Evolutionary conservation across 1,139 yeast species (phyloP), one percentile per base, ranked within the genome.

Genomic region (Pneumocystis murina): DNA sequence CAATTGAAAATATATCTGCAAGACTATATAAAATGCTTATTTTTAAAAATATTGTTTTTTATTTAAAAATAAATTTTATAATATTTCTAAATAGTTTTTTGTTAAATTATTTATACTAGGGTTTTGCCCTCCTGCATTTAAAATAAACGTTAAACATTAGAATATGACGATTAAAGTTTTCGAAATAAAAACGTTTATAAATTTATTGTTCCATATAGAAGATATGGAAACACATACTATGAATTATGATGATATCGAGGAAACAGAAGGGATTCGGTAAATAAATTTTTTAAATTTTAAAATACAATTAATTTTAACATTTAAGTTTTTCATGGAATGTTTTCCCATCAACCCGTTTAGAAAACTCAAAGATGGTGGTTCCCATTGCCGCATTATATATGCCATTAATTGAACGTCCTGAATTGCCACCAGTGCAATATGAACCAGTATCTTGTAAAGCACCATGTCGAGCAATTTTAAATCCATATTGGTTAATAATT

Each of bases 381-480:
- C 98, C 99, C 20, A 85, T 94, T 41, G 96, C 97, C 57, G 87
- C 96, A 66, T 78, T 92, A 68, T 92, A 91, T 78, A 90, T 97
- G 17, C 99, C 99, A 16, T 81, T 94, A 71, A 84, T 87, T 73
- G 83, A 82, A 66, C 82, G 90, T 70, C 86, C 86, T 66, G 92
- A 86, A 69, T 78, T 91, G 68, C 86, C 92, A 24, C 77, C 87
- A 63, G 92, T 95, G 64, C 84, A 84, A 70, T 90, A 92, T 74
- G 97, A 92, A 76, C 98, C 99, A 8, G 85, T 86, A 63, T 79
- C 84, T 62, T 92, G 99, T 78, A 81, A 90, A 68, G 82, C 86
- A 62, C 83, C 84, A 66, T 92, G 99, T 80, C 84, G 88, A 70
- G 85, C 94, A 24, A 84, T 89, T 59, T 77, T 94, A 74, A 94